Evolutionary conservation across 176 grass and related monocot genomes (phyloP).

Genomic region (Triticum turgidum): DNA sequence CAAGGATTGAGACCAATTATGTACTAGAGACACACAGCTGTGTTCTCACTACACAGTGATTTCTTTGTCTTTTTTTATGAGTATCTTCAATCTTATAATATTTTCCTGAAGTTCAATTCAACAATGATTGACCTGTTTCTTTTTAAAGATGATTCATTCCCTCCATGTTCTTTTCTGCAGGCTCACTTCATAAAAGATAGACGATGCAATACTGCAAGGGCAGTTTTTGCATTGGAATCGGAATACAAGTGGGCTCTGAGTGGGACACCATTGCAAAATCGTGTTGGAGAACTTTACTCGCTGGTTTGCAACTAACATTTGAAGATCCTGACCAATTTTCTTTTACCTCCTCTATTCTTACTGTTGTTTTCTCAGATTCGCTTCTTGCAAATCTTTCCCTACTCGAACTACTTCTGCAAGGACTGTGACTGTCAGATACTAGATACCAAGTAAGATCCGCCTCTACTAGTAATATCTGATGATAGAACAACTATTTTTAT

Average conservation of each 20-base stretch:
- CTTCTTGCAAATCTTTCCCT: conserved; percentile 92
- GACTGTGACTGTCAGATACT: conserved; percentile 78
- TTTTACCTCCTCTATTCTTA: conserved; percentile 32
- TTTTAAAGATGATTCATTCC: conserved; percentile 5
- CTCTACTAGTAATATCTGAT: conserved; percentile 1
- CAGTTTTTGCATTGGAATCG: conserved; percentile 80
- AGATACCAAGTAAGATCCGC: conserved; percentile 56
- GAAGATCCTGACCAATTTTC: conserved; percentile 1
- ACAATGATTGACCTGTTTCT: background rate
- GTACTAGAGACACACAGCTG: background rate
- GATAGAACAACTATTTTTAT: background rate
- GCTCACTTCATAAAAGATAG: conserved; percentile 97
- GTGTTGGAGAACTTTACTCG: conserved; percentile 98
- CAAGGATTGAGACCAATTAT: background rate
- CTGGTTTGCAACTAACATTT: conserved; percentile 53
- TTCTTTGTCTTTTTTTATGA: background rate
- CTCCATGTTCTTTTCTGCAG: conserved; percentile 44
- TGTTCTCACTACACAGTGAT: background rate
- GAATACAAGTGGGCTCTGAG: conserved; percentile 95
- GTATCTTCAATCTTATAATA: background rate
- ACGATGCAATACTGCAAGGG: conserved; percentile 79
- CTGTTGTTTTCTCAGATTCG: conserved; percentile 65
- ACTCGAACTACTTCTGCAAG: conserved; percentile 95
- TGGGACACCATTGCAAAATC: conserved; percentile 96
- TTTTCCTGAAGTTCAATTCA: background rate